Percentiles rank a stretch among this genome's conserved stretches.
These are phyloP conservation scores for Haematococcus lacustris DNA, from an alignment of 139 green algal species.

Conservation along the genomic window DNA sequence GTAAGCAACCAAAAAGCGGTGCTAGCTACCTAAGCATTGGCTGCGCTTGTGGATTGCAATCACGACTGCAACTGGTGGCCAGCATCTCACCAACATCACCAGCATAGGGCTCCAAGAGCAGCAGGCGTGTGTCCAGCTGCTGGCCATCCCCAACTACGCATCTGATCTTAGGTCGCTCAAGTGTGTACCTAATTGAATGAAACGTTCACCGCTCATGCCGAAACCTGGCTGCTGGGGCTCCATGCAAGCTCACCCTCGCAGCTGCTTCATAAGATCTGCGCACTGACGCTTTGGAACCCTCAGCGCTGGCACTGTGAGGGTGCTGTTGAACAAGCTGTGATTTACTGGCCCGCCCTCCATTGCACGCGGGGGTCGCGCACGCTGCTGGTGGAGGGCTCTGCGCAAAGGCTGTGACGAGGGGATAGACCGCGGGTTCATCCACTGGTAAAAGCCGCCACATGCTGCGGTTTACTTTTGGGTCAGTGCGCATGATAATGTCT, in stretches of 20 bases:
- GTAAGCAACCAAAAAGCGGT: neutral
- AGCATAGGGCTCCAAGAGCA: constrained; percentile 55
- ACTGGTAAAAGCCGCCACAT: too few species aligned
- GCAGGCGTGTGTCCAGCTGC: constrained; percentile 36
- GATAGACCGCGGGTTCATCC: too few species aligned
- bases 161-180: constrained; percentile 55
- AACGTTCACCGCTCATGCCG: neutral
- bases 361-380: too few species aligned
- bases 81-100: constrained; percentile 9
- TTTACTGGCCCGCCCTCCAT: too few species aligned
- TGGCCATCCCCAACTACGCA: constrained; percentile 48
- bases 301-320: constrained; percentile 45
- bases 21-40: neutral
- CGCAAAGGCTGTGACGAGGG: too few species aligned
- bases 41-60: neutral
- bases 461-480: too few species aligned
- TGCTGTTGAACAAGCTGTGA: constrained; percentile 36
- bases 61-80: neutral
- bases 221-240: neutral
- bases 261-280: constrained; percentile 47
- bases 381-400: too few species aligned
- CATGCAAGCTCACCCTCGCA: constrained; percentile 21
- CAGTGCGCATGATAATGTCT: too few species aligned
- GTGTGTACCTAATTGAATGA: constrained; percentile 39
- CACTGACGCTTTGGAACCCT: constrained; percentile 44